Conservation (phyloP, 2,329 filamentous ascomycete species). For the Pseudogymnoascus verrucosus region DNA sequence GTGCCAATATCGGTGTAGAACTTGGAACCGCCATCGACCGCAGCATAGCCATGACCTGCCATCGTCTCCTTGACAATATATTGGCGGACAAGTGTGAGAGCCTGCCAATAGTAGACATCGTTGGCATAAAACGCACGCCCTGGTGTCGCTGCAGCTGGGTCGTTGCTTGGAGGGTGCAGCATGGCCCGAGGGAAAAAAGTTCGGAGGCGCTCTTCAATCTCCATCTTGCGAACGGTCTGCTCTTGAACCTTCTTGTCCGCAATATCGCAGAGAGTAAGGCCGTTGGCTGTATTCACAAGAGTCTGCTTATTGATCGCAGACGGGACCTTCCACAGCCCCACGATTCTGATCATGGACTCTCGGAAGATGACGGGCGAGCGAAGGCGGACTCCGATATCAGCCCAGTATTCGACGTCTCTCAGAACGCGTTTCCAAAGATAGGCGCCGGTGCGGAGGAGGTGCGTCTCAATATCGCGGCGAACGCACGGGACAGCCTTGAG, state of each 20-base stretch:
- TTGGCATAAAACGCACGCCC: conserved; percentile 21
- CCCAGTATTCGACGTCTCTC: conserved; percentile 18
- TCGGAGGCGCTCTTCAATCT: conserved; percentile 18
- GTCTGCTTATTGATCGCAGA: conserved; percentile 13
- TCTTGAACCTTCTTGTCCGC: conserved; percentile 18
- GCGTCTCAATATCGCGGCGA: conserved; percentile 18
- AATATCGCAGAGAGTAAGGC: conserved; percentile 13
- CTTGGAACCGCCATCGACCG: conserved; percentile 20
- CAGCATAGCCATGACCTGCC: conserved; percentile 16
- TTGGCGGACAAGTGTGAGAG: conserved; percentile 20
- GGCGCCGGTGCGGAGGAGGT: conserved; percentile 20
- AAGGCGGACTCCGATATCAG: conserved; percentile 19
- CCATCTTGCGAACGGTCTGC: conserved; percentile 19
- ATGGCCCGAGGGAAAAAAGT: conserved; percentile 20
- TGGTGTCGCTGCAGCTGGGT: conserved; percentile 13
- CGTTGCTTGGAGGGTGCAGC: conserved; percentile 13
- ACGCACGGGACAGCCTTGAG: conserved; percentile 16
- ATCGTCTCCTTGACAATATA: conserved; percentile 16
- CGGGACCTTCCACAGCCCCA: conserved; percentile 18
- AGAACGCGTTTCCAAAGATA: conserved; percentile 22
- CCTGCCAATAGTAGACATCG: conserved; percentile 26
- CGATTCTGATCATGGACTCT: conserved; percentile 23
- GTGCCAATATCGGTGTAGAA: conserved; percentile 20
- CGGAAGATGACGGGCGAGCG: conserved; percentile 24
- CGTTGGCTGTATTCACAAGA: conserved; percentile 7